These are phyloP conservation scores for Phlebopus sp. DNA, from an alignment of 1,284 basidiomycete species.

Conservation along the genomic window DNA sequence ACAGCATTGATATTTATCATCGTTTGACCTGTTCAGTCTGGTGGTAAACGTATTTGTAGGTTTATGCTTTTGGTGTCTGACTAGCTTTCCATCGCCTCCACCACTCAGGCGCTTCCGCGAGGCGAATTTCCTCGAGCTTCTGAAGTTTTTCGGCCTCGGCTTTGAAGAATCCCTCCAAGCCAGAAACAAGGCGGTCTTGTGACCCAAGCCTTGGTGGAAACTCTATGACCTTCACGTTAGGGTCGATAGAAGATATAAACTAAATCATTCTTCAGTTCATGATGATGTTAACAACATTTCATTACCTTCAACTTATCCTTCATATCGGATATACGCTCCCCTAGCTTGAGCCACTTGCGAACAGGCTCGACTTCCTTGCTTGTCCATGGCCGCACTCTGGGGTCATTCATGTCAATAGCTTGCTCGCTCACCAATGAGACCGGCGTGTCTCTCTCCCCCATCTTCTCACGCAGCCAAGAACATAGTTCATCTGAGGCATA, in stretches of 20 bases:
- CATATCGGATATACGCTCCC: conserved; percentile 18
- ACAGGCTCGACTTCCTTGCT: conserved; percentile 28
- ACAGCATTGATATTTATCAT: conserved; percentile 10
- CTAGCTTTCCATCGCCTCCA: conserved; percentile 31
- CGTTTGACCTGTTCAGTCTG: conserved; percentile 6
- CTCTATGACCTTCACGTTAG: conserved; percentile 17
- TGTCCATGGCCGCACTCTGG: conserved; percentile 36
- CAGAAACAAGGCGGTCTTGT: conserved; percentile 15
- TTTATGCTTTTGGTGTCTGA: conserved; percentile 13
- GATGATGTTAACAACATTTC: background rate
- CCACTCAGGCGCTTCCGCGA: conserved; percentile 23
- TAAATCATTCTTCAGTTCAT: conserved; percentile 10
- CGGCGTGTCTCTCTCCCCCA: conserved; percentile 23
- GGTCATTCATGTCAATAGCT: conserved; percentile 35
- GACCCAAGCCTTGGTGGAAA: conserved; percentile 10
- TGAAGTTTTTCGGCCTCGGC: conserved; percentile 18
- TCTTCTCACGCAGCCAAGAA: conserved; percentile 29
- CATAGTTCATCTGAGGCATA: conserved; percentile 21
- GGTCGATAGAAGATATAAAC: conserved; percentile 15
- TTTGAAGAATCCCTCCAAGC: conserved; percentile 29
- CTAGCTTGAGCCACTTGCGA: conserved; percentile 25
- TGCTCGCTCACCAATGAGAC: conserved; percentile 11
- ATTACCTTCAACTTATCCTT: conserved; percentile 27
- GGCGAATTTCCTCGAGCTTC: conserved; percentile 26
- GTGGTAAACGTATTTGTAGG: background rate